Conservation (phyloP, 257 asterid genomes). For the Avicennia marina region DNA sequence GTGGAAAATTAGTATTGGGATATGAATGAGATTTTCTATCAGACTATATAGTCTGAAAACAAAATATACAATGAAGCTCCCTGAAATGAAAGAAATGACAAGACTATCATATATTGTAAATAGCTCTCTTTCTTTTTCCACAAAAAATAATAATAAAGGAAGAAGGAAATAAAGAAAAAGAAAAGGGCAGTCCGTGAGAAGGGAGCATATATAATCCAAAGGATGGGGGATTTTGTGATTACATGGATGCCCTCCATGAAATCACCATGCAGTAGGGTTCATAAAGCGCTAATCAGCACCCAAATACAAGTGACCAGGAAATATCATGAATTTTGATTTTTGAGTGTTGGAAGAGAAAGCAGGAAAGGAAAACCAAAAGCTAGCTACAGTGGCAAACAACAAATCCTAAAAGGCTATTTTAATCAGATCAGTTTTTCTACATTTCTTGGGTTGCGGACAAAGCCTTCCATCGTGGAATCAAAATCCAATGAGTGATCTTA, state of each 20-base stretch:
- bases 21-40: background rate
- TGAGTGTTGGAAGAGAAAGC: background rate
- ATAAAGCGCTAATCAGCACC: slow-evolving; percentile 5
- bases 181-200: slow-evolving; percentile 10
- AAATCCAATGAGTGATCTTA: slow-evolving; percentile 49
- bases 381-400: slow-evolving; percentile 67
- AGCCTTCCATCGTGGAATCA: slow-evolving; percentile 43
- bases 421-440: slow-evolving; percentile 41
- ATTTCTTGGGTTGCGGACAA: slow-evolving; percentile 54
- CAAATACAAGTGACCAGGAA: slow-evolving; percentile 4
- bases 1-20: background rate
- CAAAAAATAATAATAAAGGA: too few species aligned
- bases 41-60: background rate
- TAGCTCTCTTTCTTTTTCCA: slow-evolving; percentile 2
- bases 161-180: too few species aligned
- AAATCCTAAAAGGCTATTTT: slow-evolving; percentile 56
- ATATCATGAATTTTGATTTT: background rate
- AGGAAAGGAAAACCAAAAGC: too few species aligned
- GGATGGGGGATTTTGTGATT: background rate
- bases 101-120: background rate
- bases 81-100: slow-evolving; percentile 16
- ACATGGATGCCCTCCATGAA: background rate
- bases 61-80: background rate
- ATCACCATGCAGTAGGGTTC: too few species aligned
- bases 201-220: background rate